These are phyloP conservation scores for Leccinum griseonigrum DNA, from an alignment of 1,284 basidiomycete species.

Conservation along the genomic window DNA sequence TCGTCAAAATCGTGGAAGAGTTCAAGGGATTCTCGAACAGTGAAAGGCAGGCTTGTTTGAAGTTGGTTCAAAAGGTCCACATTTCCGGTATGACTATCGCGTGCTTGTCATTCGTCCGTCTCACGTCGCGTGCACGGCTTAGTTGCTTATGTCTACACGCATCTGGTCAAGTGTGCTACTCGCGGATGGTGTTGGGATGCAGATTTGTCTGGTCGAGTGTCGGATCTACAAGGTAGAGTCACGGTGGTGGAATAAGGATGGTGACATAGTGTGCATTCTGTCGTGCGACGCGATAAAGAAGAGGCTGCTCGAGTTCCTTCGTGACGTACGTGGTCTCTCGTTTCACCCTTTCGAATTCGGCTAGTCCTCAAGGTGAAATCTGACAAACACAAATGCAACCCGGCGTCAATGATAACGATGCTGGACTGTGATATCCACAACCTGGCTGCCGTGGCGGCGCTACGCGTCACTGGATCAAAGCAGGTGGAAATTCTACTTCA, in stretches of 20 bases:
- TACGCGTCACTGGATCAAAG: slow-evolving; percentile 11
- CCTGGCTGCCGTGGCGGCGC: slow-evolving; percentile 14
- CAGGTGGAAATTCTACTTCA: slow-evolving; percentile 7
- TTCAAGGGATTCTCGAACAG: slow-evolving; percentile 11
- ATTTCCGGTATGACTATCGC: slow-evolving; percentile 21
- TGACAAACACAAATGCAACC: slow-evolving; percentile 20
- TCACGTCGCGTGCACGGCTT: slow-evolving; percentile 21
- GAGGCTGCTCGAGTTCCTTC: slow-evolving; percentile 16
- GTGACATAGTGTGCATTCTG: slow-evolving; percentile 14
- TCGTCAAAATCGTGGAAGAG: slow-evolving; percentile 18
- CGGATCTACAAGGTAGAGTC: slow-evolving; percentile 8
- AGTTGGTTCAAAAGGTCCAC: slow-evolving; percentile 17
- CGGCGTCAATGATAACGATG: slow-evolving; percentile 3
- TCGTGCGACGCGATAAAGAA: slow-evolving; percentile 13
- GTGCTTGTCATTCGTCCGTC: slow-evolving; percentile 3
- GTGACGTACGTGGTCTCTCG: slow-evolving; percentile 7
- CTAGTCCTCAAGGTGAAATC: slow-evolving; percentile 12
- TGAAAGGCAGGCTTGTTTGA: slow-evolving; percentile 12
- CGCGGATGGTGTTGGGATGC: slow-evolving; percentile 6
- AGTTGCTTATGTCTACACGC: slow-evolving; percentile 27
- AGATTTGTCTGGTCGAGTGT: slow-evolving; percentile 14
- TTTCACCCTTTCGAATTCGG: neutral
- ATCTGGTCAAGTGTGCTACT: slow-evolving; percentile 16
- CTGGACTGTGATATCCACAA: slow-evolving; percentile 20
- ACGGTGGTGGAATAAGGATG: slow-evolving; percentile 5